Conservation (phyloP, 306 rosid genomes). For the Begonia fuchsioides region DNA sequence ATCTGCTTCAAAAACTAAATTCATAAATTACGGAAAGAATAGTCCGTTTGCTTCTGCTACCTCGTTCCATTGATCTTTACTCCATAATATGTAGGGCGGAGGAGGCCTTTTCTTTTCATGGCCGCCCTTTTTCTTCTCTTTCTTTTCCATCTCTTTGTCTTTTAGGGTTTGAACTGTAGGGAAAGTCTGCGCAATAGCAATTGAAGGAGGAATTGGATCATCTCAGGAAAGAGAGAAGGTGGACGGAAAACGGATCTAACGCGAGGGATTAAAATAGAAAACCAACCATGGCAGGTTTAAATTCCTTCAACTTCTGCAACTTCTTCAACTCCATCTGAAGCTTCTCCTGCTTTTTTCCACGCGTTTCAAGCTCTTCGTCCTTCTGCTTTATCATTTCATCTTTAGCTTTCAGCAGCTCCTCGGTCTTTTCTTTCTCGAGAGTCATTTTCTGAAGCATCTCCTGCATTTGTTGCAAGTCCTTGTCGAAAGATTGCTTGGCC, state of each 20-base stretch:
- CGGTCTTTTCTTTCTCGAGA: too few relatives aligned
- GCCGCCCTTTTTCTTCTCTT: conserved; percentile 50
- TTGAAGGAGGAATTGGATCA: background rate
- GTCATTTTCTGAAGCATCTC: conserved; percentile 21
- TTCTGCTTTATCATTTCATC: conserved; percentile 42
- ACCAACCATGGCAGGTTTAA: conserved; percentile 70
- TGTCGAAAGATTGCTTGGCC: conserved; percentile 38
- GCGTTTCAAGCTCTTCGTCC: conserved; percentile 54
- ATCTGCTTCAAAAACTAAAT: too few relatives aligned
- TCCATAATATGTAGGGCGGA: conserved; percentile 68
- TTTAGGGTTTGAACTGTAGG: conserved; percentile 26
- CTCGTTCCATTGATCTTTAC: conserved; percentile 12
- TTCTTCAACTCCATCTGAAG: conserved; percentile 67
- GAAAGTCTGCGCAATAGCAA: conserved; percentile 27
- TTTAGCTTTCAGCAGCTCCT: too few relatives aligned
- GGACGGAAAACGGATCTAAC: too few relatives aligned
- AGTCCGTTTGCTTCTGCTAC: too few relatives aligned
- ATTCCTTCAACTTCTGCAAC: conserved; percentile 71
- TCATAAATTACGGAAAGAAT: too few relatives aligned
- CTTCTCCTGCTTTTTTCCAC: conserved; percentile 46
- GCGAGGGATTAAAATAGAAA: background rate
- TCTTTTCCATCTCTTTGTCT: conserved; percentile 49
- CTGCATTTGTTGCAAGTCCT: conserved; percentile 67
- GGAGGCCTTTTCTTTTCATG: conserved; percentile 64
- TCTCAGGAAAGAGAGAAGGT: too few relatives aligned